These are phyloP conservation scores for Kalmanozyma brasiliensis DNA, from an alignment of 1,284 basidiomycete genomes.

Conservation along the genomic window DNA sequence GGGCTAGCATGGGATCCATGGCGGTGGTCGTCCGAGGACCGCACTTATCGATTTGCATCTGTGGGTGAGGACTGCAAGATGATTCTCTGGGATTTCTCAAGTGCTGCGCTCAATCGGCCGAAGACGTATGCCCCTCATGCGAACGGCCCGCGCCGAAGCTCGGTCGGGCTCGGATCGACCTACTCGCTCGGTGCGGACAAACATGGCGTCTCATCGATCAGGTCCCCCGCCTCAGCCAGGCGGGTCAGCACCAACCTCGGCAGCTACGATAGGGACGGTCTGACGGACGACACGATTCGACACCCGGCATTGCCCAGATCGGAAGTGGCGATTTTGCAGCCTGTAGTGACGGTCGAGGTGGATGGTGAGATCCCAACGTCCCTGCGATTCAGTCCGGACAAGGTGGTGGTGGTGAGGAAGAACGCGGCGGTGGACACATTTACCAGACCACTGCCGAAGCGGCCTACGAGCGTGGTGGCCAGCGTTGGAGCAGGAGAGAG, in stretches of 20 bases:
- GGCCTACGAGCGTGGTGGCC: slow-evolving; percentile 11
- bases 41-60: slow-evolving; percentile 59
- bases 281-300: slow-evolving; percentile 72
- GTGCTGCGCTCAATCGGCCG: slow-evolving; percentile 51
- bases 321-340: slow-evolving; percentile 89
- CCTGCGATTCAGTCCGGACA: slow-evolving; percentile 32
- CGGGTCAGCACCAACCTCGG: slow-evolving; percentile 15
- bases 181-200: slow-evolving; percentile 45
- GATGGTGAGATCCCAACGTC: slow-evolving; percentile 36
- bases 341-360: slow-evolving; percentile 73
- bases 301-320: slow-evolving; percentile 87
- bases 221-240: slow-evolving; percentile 20
- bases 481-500: slow-evolving; percentile 6
- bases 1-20: slow-evolving; percentile 85
- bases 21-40: slow-evolving; percentile 72
- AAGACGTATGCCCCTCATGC: slow-evolving; percentile 40
- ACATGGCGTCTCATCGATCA: slow-evolving; percentile 11
- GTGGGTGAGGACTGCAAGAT: slow-evolving; percentile 64
- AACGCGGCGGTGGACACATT: slow-evolving; percentile 45
- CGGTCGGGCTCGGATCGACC: slow-evolving; percentile 36
- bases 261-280: neutral
- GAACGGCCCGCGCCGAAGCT: slow-evolving; percentile 15
- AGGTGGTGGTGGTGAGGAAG: slow-evolving; percentile 37
- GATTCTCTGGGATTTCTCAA: slow-evolving; percentile 63
- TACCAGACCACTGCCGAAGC: slow-evolving; percentile 27